Evolutionary conservation across 1,284 basidiomycete genomes (phyloP), one percentile per base, ranked within the genome.

Genomic region (Cryptococcus wingfieldii): DNA sequence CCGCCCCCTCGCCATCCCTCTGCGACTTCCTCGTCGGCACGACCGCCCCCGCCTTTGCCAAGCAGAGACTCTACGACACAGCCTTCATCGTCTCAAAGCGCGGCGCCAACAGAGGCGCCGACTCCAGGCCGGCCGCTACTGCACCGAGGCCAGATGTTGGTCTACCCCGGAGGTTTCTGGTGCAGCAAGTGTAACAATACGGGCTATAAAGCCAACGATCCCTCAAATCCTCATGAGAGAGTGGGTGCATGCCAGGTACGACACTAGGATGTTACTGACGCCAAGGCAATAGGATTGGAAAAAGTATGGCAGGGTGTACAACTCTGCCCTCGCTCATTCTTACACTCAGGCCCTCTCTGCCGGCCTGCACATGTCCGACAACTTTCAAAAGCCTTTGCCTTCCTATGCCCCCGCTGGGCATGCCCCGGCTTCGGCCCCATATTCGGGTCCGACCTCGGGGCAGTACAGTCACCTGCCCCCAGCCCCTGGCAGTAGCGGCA

Each of bases 141-240:
- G 37, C 58, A 61, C 37, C 51, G 64, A 25, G 72, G 72, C 13
- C 64, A 72, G 57, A 55, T 76, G 19, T 58, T 77, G 44, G 71
- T 77, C 2, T 77, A 76, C 50, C 75, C 75, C 19, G 67, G 65
- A 46, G 68, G 65, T 0, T 58, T 67, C 54, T 64, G 47, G 31
- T 77, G 76, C 56, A 42, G 52, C 10, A 76, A 76, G 56, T 77
- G 76, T 68, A 48, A 51, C 4, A 77, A 77, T 55, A 77, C 76
- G 16, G 76, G 76, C 8, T 77, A 72, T 59, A 76, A 76, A 56
- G 57, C 66, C 8, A 62, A 60, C 38, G 72, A 77, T 59, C 71
- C 74, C 3, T 61, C 57, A 16, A 67, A 72, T 50, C 74, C 74
- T 7, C 66, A 67, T 55, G 66, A 67, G 19, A 56, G 54, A 10